phyloP scores from a whole-genome alignment of 73 alveolate species.

The Tetrahymena malaccensis region DNA sequence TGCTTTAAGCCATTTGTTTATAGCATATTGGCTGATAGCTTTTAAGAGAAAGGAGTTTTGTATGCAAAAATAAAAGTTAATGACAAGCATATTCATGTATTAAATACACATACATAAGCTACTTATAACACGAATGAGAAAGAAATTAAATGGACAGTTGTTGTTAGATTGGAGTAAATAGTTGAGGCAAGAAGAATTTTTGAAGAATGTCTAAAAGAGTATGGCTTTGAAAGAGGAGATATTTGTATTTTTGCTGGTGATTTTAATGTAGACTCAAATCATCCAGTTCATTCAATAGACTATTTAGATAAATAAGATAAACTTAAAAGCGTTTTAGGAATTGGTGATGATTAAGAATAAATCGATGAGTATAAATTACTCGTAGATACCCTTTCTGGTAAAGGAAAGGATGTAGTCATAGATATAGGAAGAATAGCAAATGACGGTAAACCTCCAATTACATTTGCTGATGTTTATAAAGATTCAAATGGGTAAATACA shows the following conservation, averaged over 20 bases:
- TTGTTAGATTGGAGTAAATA: slow-evolving; percentile 51
- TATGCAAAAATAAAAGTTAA: slow-evolving; percentile 65
- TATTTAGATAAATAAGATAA: neutral
- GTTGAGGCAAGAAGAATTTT: slow-evolving; percentile 44
- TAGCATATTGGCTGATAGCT: slow-evolving; percentile 68
- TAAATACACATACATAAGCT: slow-evolving; percentile 85
- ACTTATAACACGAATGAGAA: slow-evolving; percentile 52
- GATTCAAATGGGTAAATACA: slow-evolving; percentile 23
- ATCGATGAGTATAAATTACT: neutral
- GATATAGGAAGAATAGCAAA: neutral
- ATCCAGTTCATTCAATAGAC: neutral
- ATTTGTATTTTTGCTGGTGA: slow-evolving; percentile 68
- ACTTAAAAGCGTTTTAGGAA: neutral
- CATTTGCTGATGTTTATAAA: neutral
- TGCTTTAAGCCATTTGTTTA: slow-evolving; percentile 61
- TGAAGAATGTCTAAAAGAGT: slow-evolving; percentile 33
- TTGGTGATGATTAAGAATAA: neutral
- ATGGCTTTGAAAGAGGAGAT: slow-evolving; percentile 38
- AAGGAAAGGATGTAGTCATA: neutral
- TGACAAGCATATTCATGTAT: slow-evolving; percentile 56
- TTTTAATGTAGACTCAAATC: slow-evolving; percentile 72
- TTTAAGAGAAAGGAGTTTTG: slow-evolving; percentile 71
- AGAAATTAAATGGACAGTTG: slow-evolving; percentile 44
- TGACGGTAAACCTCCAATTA: neutral
- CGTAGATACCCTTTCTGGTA: neutral